Conservation (phyloP, 345 rosid species). For the Hirschfeldia incana region DNA sequence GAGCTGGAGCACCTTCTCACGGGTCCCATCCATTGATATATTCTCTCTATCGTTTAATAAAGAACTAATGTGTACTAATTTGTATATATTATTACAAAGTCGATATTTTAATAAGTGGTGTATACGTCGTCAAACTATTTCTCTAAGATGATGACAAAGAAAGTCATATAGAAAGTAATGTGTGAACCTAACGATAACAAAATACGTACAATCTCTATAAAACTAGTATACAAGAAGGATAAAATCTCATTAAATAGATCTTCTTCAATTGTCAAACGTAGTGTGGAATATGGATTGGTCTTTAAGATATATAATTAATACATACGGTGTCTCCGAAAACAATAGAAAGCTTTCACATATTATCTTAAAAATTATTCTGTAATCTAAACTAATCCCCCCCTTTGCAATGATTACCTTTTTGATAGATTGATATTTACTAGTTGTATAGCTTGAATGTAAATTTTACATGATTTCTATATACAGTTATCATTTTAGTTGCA, state of each 20-base stretch:
- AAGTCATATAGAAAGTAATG: conserved; percentile 28
- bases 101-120: conserved; percentile 25
- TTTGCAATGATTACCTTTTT: background rate
- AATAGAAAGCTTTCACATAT: background rate
- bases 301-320: background rate
- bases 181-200: conserved; percentile 33
- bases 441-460: background rate
- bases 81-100: conserved; percentile 23
- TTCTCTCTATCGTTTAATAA: conserved; percentile 27
- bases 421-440: background rate
- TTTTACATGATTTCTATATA: background rate
- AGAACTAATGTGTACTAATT: conserved; percentile 12
- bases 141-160: conserved; percentile 31
- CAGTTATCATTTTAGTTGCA: background rate
- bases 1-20: conserved; percentile 33
- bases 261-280: conserved; percentile 26
- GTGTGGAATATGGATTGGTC: conserved; percentile 17
- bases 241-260: conserved; percentile 25
- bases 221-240: conserved; percentile 14
- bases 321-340: background rate
- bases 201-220: background rate
- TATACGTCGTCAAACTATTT: conserved; percentile 17
- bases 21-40: conserved; percentile 38
- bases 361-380: background rate
- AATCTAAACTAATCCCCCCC: background rate